Base-by-base conservation (phyloP, 345 rosid species). In the Sonneratia alba region DNA sequence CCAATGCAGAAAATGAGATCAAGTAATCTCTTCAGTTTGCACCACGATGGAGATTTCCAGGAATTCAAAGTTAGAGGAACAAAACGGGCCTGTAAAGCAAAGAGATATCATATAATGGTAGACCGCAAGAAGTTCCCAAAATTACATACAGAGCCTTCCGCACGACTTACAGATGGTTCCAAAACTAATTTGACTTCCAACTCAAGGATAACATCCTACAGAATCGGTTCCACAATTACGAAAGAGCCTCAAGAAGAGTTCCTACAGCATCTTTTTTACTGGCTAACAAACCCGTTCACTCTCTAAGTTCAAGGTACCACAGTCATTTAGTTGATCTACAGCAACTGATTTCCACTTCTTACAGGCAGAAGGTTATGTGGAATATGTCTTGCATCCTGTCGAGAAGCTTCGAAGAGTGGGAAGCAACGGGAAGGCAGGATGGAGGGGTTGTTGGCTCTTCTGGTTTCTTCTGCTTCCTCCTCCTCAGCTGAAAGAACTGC, bases 401-500 rank as follows among this genome's bases (percentile, higher is more conserved):
- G 37, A 95, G 88, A 78, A 92, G 64, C 78, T 88, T 92, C 21
- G 92, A 87, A 22, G 86, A 92, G 72, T 85, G 96, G 75, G 61
- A 80, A 38, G 85, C 71, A 18, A 84, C 77, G 21, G 84, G 87
- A 79, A 91, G 88, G 64, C 82, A 70, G 3, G 88, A 83, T 12
- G 90, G 83, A 59, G 86, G 82, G 10, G 81, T 83, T 10, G 76
- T 68, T 22, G 70, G 61, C 15, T 87, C 89, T 67, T 71, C 75
- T 56, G 68, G 81, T 84, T 86, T 85, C 69, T 85, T 85, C 69
- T 70, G 83, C 73, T 87, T 89, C 77, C 79, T 88, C 81, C 97
- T 89, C 79, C 99, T 81, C 61, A 87, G 87, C 83, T 89, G 97
- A 84, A 95, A 92, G 79, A 95, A 95, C 66, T 89, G 92, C 53